Conservation (phyloP, 345 rosid species). For the Euphorbia lathyris region DNA sequence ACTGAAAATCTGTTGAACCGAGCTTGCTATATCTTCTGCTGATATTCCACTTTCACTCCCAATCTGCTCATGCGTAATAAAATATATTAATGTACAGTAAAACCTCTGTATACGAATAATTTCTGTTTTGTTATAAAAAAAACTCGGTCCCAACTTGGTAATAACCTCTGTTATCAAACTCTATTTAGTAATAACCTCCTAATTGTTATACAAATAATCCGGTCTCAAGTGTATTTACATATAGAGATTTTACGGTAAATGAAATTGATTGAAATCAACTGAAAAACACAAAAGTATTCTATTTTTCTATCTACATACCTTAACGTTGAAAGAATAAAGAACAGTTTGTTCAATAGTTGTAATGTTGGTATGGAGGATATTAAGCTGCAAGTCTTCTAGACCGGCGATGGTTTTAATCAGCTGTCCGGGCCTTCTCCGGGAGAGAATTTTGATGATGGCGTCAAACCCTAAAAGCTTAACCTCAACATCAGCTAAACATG, state of each 20-base stretch:
- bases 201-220: no score
- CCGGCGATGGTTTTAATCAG: constrained; percentile 79
- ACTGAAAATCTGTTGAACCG: constrained; percentile 81
- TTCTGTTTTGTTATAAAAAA: no score
- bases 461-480: constrained; percentile 90
- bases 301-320: constrained; percentile 57
- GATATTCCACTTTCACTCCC: constrained; percentile 62
- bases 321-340: constrained; percentile 89
- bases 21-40: constrained; percentile 87
- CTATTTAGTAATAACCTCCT: no score
- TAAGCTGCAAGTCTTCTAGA: constrained; percentile 88
- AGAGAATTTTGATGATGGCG: constrained; percentile 89
- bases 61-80: constrained; percentile 43
- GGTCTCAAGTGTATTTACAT: no score
- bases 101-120: no score
- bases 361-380: constrained; percentile 83
- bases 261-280: no score
- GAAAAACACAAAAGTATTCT: not conserved
- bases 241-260: no score
- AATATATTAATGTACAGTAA: no score
- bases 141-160: no score
- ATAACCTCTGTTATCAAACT: no score
- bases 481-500: constrained; percentile 81
- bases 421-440: constrained; percentile 89
- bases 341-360: constrained; percentile 96